phyloP scores from a whole-genome alignment of 257 asterid species.

The Perilla frutescens region DNA sequence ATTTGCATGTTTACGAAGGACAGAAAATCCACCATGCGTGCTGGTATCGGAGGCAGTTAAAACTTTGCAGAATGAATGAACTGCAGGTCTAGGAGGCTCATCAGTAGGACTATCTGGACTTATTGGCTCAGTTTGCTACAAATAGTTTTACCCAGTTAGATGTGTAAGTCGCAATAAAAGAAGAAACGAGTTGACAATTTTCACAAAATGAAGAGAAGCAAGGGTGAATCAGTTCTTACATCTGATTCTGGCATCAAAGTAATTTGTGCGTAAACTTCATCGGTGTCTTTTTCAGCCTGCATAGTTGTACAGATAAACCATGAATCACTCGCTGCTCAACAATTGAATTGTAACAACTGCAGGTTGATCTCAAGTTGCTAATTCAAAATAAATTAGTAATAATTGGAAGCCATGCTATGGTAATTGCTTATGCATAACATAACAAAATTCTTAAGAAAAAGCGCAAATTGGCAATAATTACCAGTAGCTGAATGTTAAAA shows the following conservation, averaged over 20 bases:
- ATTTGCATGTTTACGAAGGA: constrained; percentile 84
- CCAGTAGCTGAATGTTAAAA: constrained; percentile 68
- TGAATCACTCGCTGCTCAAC: constrained; percentile 25
- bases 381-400: background rate
- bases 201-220: background rate
- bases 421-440: background rate
- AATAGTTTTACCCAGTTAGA: constrained; percentile 25
- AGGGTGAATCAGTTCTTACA: constrained; percentile 49
- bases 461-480: constrained; percentile 40
- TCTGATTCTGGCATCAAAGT: constrained; percentile 76
- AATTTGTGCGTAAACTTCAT: constrained; percentile 93
- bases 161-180: background rate
- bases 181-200: background rate
- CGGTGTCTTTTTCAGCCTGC: constrained; percentile 89
- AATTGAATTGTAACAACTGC: constrained; percentile 2
- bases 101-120: constrained; percentile 50
- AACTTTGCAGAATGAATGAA: constrained; percentile 88
- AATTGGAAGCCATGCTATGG: background rate
- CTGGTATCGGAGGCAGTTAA: constrained; percentile 93
- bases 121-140: constrained; percentile 70
- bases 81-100: constrained; percentile 64
- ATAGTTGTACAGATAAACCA: constrained; percentile 17
- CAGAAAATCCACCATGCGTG: constrained; percentile 94
- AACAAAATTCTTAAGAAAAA: constrained; percentile 5
- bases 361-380: background rate